Conservation (phyloP, 345 rosid species). For the Rhodamnia rubescens region DNA sequence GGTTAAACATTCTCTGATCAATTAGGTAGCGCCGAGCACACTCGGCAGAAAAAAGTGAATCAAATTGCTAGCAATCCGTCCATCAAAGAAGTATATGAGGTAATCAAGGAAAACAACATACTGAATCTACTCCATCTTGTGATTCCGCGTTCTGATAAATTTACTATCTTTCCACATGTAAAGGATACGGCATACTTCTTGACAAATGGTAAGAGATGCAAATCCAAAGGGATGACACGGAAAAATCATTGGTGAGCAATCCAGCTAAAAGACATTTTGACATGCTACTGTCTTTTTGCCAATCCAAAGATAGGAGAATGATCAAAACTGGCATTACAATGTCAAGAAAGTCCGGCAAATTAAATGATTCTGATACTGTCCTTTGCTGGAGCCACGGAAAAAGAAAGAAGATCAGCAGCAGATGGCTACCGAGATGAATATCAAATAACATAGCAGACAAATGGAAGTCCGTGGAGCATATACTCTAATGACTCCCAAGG, state of each 20-base stretch:
- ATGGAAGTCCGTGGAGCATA: neutral
- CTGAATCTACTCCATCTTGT: neutral
- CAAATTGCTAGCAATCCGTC: neutral
- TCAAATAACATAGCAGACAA: neutral
- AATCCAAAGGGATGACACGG: neutral
- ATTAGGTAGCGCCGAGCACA: neutral
- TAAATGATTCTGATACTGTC: neutral
- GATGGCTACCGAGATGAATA: neutral
- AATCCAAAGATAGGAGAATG: neutral
- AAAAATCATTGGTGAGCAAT: neutral
- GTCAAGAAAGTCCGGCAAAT: neutral
- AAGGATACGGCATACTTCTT: neutral
- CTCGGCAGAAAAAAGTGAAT: neutral
- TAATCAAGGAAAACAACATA: neutral
- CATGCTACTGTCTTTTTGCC: neutral
- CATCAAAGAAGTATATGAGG: neutral
- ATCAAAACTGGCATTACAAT: neutral
- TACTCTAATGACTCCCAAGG: too few species aligned
- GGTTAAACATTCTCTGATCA: neutral
- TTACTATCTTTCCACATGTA: neutral
- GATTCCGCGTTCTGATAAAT: neutral
- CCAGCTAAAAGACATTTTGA: neutral
- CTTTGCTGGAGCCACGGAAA: neutral
- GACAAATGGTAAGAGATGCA: neutral
- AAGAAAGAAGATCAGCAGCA: neutral